Conservation (phyloP, 805 yeast species). For the Cyberlindnera xylosilytica region DNA sequence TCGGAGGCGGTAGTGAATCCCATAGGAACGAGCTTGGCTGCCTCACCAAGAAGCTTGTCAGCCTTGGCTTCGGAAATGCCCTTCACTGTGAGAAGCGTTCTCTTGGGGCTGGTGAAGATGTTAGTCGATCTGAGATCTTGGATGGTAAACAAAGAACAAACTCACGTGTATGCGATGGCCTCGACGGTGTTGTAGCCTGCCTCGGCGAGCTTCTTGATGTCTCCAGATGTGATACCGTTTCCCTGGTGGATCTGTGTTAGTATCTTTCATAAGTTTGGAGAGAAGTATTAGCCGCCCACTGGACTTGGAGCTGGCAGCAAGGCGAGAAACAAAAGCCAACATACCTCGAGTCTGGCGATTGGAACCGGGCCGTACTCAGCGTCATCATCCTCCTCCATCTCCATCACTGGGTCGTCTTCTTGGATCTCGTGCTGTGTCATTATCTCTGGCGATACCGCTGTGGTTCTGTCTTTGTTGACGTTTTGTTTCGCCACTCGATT, state of each 20-base stretch:
- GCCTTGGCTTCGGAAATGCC: slow-evolving; percentile 97
- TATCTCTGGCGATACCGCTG: background rate
- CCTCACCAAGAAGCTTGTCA: slow-evolving; percentile 76
- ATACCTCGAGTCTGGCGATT: slow-evolving; percentile 43
- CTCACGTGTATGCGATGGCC: slow-evolving; percentile 79
- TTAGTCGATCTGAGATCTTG: slow-evolving; percentile 3
- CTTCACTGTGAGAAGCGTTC: slow-evolving; percentile 69
- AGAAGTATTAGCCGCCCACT: no score
- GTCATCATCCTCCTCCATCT: slow-evolving; percentile 46
- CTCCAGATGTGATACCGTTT: slow-evolving; percentile 80
- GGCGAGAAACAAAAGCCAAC: slow-evolving; percentile 13
- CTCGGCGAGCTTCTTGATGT: slow-evolving; percentile 74
- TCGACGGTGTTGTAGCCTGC: slow-evolving; percentile 89
- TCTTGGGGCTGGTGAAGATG: slow-evolving; percentile 51
- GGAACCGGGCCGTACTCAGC: slow-evolving; percentile 56
- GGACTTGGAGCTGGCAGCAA: no score
- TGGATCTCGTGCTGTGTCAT: slow-evolving; percentile 16
- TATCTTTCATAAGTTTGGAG: background rate
- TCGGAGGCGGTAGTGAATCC: slow-evolving; percentile 98
- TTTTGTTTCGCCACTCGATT: slow-evolving; percentile 1
- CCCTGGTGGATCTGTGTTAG: slow-evolving; percentile 38
- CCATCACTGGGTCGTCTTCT: slow-evolving; percentile 15
- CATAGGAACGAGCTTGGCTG: slow-evolving; percentile 84
- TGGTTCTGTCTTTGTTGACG: background rate
- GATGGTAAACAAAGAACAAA: slow-evolving; percentile 1